Conservation (phyloP, 2,329 filamentous ascomycete genomes). For the Akanthomyces uredinophilus region DNA sequence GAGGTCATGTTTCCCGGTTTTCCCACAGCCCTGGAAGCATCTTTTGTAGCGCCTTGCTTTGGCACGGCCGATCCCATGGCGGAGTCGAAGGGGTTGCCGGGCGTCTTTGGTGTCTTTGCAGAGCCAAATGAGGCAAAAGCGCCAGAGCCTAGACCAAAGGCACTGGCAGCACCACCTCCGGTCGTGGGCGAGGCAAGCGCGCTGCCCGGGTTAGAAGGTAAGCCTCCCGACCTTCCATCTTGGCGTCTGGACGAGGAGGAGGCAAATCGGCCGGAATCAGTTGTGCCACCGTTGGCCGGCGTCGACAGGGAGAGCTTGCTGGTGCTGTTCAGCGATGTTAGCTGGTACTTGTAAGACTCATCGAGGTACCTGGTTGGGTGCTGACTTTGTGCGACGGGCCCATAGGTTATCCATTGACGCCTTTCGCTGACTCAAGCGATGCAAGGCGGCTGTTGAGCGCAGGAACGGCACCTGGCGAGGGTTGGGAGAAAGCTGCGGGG, state of each 20-base stretch:
- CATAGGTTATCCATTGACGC: conserved; percentile 62
- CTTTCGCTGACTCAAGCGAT: conserved; percentile 19
- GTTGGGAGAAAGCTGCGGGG: conserved; percentile 6
- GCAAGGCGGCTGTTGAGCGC: conserved; percentile 14
- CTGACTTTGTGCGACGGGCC: conserved; percentile 80
- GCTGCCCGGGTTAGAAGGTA: conserved; percentile 66
- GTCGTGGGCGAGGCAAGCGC: conserved; percentile 70
- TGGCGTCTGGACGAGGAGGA: conserved; percentile 66
- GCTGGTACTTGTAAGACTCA: conserved; percentile 17
- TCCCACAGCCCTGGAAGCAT: conserved; percentile 25
- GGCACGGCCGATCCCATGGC: conserved; percentile 47
- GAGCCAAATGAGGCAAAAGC: conserved; percentile 87
- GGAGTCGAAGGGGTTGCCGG: conserved; percentile 74
- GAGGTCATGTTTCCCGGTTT: conserved; percentile 36
- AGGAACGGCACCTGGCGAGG: conserved; percentile 13
- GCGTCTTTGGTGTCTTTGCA: conserved; percentile 80
- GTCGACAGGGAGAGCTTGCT: conserved; percentile 90
- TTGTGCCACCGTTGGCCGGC: conserved; percentile 51
- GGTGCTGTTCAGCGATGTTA: conserved; percentile 47
- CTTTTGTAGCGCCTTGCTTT: conserved; percentile 29
- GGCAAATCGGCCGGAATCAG: conserved; percentile 56
- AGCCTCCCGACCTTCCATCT: conserved; percentile 72
- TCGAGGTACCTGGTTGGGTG: conserved; percentile 16
- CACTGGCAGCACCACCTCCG: conserved; percentile 62
- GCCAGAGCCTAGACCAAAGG: conserved; percentile 89